Conservation (phyloP, 2,329 filamentous ascomycete species). For the Aspergillus uvarum region DNA sequence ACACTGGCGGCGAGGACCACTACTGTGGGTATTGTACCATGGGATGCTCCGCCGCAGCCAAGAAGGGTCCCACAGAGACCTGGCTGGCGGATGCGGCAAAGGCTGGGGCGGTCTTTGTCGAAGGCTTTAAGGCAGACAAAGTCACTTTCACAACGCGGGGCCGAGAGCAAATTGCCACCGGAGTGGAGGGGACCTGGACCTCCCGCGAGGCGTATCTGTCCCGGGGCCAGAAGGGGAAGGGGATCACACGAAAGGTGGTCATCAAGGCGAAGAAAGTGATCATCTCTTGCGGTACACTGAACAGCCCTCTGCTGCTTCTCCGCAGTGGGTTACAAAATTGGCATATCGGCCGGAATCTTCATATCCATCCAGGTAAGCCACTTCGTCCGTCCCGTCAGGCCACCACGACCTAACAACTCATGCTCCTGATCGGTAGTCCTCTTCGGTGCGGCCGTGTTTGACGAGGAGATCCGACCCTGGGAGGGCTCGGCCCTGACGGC, state of each 20-base stretch:
- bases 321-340: slow-evolving; percentile 78
- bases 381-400: too few relatives aligned
- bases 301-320: slow-evolving; percentile 72
- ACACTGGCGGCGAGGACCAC: slow-evolving; percentile 70
- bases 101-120: slow-evolving; percentile 76
- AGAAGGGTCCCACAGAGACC: slow-evolving; percentile 73
- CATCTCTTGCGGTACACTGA: slow-evolving; percentile 72
- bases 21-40: slow-evolving; percentile 67
- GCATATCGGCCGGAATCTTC: slow-evolving; percentile 77
- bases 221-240: slow-evolving; percentile 32
- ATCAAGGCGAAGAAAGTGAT: slow-evolving; percentile 80
- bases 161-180: slow-evolving; percentile 61
- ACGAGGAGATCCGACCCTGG: slow-evolving; percentile 69
- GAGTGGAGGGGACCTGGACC: slow-evolving; percentile 73
- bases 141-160: slow-evolving; percentile 63
- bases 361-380: slow-evolving; percentile 65
- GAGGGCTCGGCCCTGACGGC: slow-evolving; percentile 78
- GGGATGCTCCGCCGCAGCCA: slow-evolving; percentile 66
- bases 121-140: slow-evolving; percentile 72
- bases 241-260: slow-evolving; percentile 60
- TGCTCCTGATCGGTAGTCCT: slow-evolving; percentile 34
- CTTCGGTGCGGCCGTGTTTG: slow-evolving; percentile 59
- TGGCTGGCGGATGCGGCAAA: slow-evolving; percentile 78
- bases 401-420: too few relatives aligned
- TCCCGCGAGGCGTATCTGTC: slow-evolving; percentile 65